Base-by-base conservation (phyloP, 371 early-diverging fungal genomes). In the Neoconidiobolus thromboides region DNA sequence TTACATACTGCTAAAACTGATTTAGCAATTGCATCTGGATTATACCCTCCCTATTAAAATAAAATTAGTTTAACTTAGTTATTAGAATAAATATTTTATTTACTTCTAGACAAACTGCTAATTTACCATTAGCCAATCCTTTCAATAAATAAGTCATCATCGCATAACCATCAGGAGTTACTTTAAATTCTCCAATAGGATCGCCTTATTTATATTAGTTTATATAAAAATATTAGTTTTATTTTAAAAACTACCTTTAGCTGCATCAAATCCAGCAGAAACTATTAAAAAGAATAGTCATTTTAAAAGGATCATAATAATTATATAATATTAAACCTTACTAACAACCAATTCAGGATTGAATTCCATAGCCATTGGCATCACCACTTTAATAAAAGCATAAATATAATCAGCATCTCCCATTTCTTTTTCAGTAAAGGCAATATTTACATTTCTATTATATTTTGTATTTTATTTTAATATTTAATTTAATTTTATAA, bases 201-300 rank as follows among this genome's bases (percentile, higher is more conserved):
- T 95, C 96, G 42, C 86, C 79, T 61, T 60, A 57, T 3, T 26
- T 39, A 60, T 48, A 40, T 54, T 4, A 14, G 15, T 55, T 44
- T 38, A 60, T 2, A 49, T 42, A 56, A 36, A 26, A 46, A 14
- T n/a, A n/a, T n/a, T n/a, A 26, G 26, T 26, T 26, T 26, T 42
- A 9, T 39, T 52, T n/a, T 15, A 3, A 2, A 43, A 26, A 36
- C 50, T 66, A 69, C 73, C 81, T 50, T 63, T 64, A 4, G 91
- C 93, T 1, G 91, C 91, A 68, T 95, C 96, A 63, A 93, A 95
- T 1, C 96, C 96, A 42, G 89, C 82, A 2, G 89, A 84, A 5
- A 91, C 87, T 76, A 60, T 12, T 51, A 36, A 51, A 49, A 40
- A 44, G 15, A 42, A 51, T 37, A 52, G 12, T 42, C 10, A 39